Evolutionary conservation across 2,329 filamentous ascomycete genomes (phyloP).

Genomic region (Beauveria sp.): DNA sequence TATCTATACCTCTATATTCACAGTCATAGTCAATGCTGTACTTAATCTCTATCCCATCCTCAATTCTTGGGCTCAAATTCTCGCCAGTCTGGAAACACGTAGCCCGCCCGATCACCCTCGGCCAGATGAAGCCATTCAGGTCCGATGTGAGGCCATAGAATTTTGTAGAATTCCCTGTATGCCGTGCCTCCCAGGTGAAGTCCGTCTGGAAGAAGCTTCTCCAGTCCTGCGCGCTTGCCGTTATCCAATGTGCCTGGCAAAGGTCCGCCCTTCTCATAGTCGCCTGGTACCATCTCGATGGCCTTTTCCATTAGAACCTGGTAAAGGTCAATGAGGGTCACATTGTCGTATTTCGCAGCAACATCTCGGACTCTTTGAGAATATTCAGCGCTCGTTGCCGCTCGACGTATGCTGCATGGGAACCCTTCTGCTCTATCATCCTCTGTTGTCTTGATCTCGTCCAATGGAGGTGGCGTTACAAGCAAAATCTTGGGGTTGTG

Average conservation of each 20-base stretch:
- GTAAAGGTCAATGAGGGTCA: conserved; percentile 74
- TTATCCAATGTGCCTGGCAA: conserved; percentile 42
- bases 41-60: neutral
- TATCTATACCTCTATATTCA: neutral
- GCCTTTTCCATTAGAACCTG: conserved; percentile 66
- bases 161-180: conserved; percentile 45
- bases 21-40: neutral
- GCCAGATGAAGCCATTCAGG: conserved; percentile 31
- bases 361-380: conserved; percentile 55
- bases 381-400: conserved; percentile 46
- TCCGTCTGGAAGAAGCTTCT: conserved; percentile 47
- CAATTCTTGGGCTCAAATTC: conserved; percentile 14
- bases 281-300: conserved; percentile 48
- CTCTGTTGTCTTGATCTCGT: conserved; percentile 59
- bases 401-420: conserved; percentile 33
- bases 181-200: conserved; percentile 48
- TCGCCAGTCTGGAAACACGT: conserved; percentile 43
- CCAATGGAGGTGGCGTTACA: conserved; percentile 73
- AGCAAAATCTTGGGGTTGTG: conserved; percentile 70
- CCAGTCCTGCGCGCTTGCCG: conserved; percentile 43
- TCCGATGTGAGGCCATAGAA: conserved; percentile 40
- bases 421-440: conserved; percentile 41
- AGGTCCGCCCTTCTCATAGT: conserved; percentile 42
- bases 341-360: conserved; percentile 58
- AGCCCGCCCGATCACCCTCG: conserved; percentile 30